These are phyloP conservation scores for Desmodesmus armatus DNA, from an alignment of 139 green algal species.

Conservation along the genomic window DNA sequence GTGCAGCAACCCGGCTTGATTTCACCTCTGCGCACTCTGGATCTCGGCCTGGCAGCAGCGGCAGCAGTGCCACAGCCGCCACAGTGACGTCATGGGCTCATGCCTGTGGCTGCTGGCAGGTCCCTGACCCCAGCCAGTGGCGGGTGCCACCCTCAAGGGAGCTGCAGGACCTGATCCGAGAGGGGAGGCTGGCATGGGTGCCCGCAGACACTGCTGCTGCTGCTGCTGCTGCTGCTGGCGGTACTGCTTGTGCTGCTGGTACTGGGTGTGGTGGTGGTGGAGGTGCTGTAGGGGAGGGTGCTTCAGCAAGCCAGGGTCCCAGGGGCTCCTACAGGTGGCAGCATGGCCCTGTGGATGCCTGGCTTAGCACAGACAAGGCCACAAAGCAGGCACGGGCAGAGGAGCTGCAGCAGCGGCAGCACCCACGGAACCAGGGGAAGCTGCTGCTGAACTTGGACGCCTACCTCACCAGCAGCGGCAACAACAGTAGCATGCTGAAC, in stretches of 20 bases:
- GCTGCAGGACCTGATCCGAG: background rate
- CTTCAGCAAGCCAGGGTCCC: too few species aligned
- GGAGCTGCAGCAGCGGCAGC: background rate
- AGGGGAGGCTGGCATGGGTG: background rate
- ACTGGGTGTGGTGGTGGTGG: too few species aligned
- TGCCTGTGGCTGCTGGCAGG: background rate
- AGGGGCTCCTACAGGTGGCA: too few species aligned
- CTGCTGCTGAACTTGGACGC: background rate
- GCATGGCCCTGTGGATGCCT: conserved; percentile 2
- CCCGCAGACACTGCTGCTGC: background rate
- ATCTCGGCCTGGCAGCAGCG: background rate
- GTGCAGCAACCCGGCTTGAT: too few species aligned
- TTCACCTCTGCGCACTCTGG: too few species aligned
- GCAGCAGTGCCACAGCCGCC: too few species aligned
- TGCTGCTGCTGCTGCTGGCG: background rate
- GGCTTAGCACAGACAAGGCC: background rate
- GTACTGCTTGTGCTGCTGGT: background rate
- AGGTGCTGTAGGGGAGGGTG: too few species aligned
- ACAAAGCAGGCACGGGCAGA: too few species aligned
- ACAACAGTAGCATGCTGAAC: background rate
- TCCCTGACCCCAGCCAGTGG: background rate
- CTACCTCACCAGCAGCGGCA: background rate
- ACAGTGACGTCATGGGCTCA: background rate
- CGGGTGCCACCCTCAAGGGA: background rate
- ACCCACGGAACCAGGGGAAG: conserved; percentile 5